Evolutionary conservation across 2,329 filamentous ascomycete genomes (phyloP), one percentile per base, ranked within the genome.

Genomic region (Calonectria crousiana): DNA sequence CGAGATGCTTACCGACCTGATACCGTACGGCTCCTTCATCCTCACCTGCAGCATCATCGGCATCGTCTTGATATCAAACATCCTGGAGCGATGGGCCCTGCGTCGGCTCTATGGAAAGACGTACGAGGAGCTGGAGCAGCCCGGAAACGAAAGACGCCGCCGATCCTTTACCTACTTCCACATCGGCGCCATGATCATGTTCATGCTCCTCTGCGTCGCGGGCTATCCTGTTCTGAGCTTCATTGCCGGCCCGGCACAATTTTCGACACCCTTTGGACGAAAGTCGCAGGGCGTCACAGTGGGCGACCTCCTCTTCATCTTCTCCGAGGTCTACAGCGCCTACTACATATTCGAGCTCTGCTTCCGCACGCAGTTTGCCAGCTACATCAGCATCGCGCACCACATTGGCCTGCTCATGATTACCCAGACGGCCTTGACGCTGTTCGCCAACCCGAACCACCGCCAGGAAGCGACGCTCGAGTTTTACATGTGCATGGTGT

Each of bases 401-500:
- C 56, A 62, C 56, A 20, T 62, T 16, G 56, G 56, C 20, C 34
- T 62, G 14, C 56, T 62, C 56, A 13, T 13, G 23, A 62, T 62
- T 3, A 62, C 56, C 6, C 56, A 62, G 36, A 41, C 34, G 56
- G 34, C 56, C 23, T 3, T 62, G 14, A 28, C 8, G 8, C 34
- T 62, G 5, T 62, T 62, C 10, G 34, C 56, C 56, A 20, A 62
- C 23, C n/a, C 14, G 14, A 6, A 62, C 0, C n/a, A 62, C 56
- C 14, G 9, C 13, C 8, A 41, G 23, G 56, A 62, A 28, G 56
- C 56, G 1, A 62, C 56, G 10, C 56, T 62, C 8, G 56, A 62
- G 16, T 62, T 62, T 41, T 62, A 62, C 56, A 62, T 62, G 56
- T 62, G 56, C 34, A 62, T 62, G 56, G 34, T 62, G 34, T 62